Evolutionary conservation across 768 basidiomycete species (phyloP).

Genomic region (Inosperma sp.): DNA sequence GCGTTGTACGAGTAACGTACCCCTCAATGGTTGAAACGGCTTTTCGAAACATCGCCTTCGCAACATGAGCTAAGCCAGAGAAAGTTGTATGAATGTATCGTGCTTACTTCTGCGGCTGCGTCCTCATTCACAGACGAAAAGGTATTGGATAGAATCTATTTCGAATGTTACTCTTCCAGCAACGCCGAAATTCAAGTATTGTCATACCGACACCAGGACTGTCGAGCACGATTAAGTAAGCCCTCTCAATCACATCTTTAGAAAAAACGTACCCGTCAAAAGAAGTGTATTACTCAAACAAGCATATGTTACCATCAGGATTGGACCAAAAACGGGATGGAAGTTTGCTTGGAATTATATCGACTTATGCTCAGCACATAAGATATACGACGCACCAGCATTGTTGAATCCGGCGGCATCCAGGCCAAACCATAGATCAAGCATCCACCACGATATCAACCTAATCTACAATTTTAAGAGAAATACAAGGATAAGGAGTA

Average conservation of each 20-base stretch:
- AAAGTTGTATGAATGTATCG: not conserved
- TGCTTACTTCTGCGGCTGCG: constrained; percentile 78
- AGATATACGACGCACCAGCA: constrained; percentile 52
- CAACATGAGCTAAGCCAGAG: constrained; percentile 3
- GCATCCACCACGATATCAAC: constrained; percentile 91
- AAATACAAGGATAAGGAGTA: not conserved
- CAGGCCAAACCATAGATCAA: constrained; percentile 91
- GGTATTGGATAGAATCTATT: constrained; percentile 88
- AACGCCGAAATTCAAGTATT: too few relatives aligned
- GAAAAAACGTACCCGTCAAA: constrained; percentile 58
- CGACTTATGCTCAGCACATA: not conserved
- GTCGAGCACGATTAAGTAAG: constrained; percentile 10
- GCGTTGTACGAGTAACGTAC: constrained; percentile 32
- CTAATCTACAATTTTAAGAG: constrained; percentile 14
- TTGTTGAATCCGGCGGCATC: constrained; percentile 86
- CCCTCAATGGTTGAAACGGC: constrained; percentile 95
- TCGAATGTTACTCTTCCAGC: not conserved
- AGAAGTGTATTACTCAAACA: constrained; percentile 90
- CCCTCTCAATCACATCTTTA: not conserved
- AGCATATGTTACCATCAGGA: constrained; percentile 89
- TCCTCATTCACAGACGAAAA: constrained; percentile 93
- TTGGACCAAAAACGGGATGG: constrained; percentile 83
- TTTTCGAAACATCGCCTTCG: constrained; percentile 88
- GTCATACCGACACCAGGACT: constrained; percentile 76
- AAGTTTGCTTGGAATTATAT: constrained; percentile 50